Evolutionary conservation across 139 green algal genomes (phyloP).

Genomic region (Asterochloris sp.): DNA sequence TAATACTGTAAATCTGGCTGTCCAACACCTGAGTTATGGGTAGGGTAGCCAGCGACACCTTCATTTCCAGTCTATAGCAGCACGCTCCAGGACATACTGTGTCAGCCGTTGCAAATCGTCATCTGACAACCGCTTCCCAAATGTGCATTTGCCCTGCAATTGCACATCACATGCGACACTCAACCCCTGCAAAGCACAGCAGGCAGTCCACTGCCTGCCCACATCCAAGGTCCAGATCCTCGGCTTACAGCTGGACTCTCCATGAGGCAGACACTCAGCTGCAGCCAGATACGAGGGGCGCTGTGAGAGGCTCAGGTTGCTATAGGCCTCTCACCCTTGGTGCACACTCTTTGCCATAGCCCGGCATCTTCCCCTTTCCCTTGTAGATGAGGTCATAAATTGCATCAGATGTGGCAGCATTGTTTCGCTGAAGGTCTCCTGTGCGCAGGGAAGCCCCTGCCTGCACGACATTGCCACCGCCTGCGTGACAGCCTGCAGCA

Average conservation of each 20-base stretch:
- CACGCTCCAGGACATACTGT: constrained; percentile 58
- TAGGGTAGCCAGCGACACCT: too few species aligned
- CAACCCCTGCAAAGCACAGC: neutral
- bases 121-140: constrained; percentile 63
- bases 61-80: constrained; percentile 47
- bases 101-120: constrained; percentile 58
- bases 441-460: constrained; percentile 53
- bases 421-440: constrained; percentile 50
- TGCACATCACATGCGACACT: too few species aligned
- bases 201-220: too few species aligned
- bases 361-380: constrained; percentile 79
- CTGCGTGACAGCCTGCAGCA: constrained; percentile 62
- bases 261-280: neutral
- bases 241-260: neutral
- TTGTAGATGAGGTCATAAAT: constrained; percentile 73
- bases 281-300: neutral
- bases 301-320: too few species aligned
- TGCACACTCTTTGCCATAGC: constrained; percentile 71
- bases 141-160: constrained; percentile 70
- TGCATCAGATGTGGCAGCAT: constrained; percentile 33
- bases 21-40: too few species aligned
- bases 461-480: constrained; percentile 73
- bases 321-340: constrained; percentile 46
- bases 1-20: too few species aligned
- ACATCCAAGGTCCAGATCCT: too few species aligned